These are phyloP conservation scores for Calycina marina DNA, from an alignment of 2,329 filamentous ascomycete genomes.

Conservation along the genomic window DNA sequence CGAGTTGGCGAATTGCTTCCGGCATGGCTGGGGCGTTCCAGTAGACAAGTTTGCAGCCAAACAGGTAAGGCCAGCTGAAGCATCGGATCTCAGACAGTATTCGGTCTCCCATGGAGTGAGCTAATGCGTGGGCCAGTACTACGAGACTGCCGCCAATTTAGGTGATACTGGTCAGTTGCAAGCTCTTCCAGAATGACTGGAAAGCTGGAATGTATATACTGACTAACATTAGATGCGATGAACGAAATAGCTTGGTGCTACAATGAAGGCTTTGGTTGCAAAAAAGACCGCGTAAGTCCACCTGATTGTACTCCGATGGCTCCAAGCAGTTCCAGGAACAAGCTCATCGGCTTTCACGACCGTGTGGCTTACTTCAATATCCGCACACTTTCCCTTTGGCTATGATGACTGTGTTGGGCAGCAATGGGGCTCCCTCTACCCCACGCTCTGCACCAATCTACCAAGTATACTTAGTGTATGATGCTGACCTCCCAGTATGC, in stretches of 20 bases:
- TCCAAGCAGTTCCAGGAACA: too few relatives aligned
- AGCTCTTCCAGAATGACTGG: conserved; percentile 7
- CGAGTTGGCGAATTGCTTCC: conserved; percentile 84
- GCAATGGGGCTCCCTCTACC: conserved; percentile 23
- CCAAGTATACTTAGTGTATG: conserved; percentile 22
- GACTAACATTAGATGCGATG: conserved; percentile 61
- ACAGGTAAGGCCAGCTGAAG: conserved; percentile 32
- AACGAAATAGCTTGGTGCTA: conserved; percentile 96
- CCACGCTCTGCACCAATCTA: conserved; percentile 12
- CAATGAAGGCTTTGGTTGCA: conserved; percentile 88
- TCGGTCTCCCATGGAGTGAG: too few relatives aligned
- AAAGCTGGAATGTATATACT: conserved; percentile 10
- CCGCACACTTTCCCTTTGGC: conserved; percentile 9
- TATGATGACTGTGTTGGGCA: conserved; percentile 29
- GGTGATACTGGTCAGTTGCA: conserved; percentile 58
- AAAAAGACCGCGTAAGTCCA: conserved; percentile 87
- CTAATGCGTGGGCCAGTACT: conserved; percentile 52
- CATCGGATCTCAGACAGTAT: conserved; percentile 15
- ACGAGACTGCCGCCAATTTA: conserved; percentile 92
- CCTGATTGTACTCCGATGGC: too few relatives aligned
- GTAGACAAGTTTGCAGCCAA: conserved; percentile 77
- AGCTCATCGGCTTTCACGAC: conserved; percentile 14
- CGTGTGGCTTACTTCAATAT: conserved; percentile 22
- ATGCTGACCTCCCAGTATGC: conserved; percentile 48
- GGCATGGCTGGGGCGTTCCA: conserved; percentile 83